Evolutionary conservation across 495 filamentous ascomycete species (phyloP), one percentile per base, ranked within the genome.

Genomic region (Chaetomidium leptoderma): DNA sequence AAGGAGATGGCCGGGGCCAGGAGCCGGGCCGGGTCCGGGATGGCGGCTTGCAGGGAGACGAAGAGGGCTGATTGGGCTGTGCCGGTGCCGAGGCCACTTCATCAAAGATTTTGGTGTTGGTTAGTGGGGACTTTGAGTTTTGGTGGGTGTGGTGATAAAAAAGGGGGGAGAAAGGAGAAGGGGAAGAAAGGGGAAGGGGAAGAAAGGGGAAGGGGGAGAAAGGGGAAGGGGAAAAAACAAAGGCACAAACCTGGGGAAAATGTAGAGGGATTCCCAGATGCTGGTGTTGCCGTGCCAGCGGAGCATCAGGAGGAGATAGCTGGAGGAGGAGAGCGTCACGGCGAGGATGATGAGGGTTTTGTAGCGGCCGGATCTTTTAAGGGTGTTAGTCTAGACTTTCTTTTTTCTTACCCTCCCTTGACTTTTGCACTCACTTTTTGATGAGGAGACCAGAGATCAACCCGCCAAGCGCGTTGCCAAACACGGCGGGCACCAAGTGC

Each of bases 391-490:
- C 29, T 5, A 47, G 14, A 17, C 13, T 8, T 29, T 27, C 17
- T 30, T 60, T 29, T 9, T 24, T 17, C 11, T 16, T 26, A 7
- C 9, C 9, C 6, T 26, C 21, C 5, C 1, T 2, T 40, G 16
- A 19, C 1, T 24, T 14, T 42, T 58, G 35, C 8, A 42, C 66
- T 40, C 36, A 74, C 73, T 65, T 63, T 46, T 72, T 71, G 57
- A 89, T 89, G 55, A 79, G 73, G 0, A 66, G n/a, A 0, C 86
- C 86, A 0, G 83, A 77, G 1, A 83, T 30, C 0, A 90, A 60
- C 1, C 83, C 84, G 4, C 85, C 86, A 2, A 87, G 44, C 0
- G 84, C 80, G 62, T 88, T 89, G 6, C 84, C 86, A 1, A 81
- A 64, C 1, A 89, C 83, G 13, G 85, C 81, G 0, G 85, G 85